Percentiles rank a stretch among this genome's conserved stretches.
Evolutionary conservation across 768 basidiomycete genomes (phyloP).

Genomic region (Amanita jacksonii): DNA sequence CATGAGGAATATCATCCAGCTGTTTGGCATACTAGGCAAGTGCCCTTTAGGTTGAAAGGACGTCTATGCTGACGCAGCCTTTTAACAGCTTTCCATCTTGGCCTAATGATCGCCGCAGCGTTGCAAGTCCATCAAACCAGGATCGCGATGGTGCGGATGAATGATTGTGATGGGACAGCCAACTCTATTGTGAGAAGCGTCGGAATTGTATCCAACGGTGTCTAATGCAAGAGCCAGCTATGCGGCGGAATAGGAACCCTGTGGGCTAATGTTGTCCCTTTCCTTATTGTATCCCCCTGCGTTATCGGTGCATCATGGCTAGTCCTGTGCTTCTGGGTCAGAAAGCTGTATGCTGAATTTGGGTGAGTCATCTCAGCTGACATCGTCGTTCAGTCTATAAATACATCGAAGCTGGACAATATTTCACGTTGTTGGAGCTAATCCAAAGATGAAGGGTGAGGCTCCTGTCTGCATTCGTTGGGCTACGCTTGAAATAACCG

Average conservation of each 20-base stretch:
- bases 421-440: slow-evolving; percentile 83
- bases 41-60: not conserved
- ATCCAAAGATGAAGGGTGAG: slow-evolving; percentile 76
- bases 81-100: slow-evolving; percentile 58
- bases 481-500: no score
- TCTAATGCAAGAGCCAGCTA: slow-evolving; percentile 25
- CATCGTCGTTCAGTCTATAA: not conserved
- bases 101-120: slow-evolving; percentile 62
- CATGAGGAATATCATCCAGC: slow-evolving; percentile 68
- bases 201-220: not conserved
- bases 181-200: slow-evolving; percentile 30
- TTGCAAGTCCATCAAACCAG: slow-evolving; percentile 74
- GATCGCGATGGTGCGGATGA: slow-evolving; percentile 38
- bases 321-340: slow-evolving; percentile 57
- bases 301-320: slow-evolving; percentile 62
- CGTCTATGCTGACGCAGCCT: not conserved
- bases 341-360: slow-evolving; percentile 69
- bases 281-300: slow-evolving; percentile 65
- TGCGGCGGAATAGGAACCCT: slow-evolving; percentile 44
- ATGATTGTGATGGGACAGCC: slow-evolving; percentile 24
- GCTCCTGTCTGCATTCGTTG: no score
- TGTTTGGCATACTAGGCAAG: slow-evolving; percentile 63
- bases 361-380: slow-evolving; percentile 38
- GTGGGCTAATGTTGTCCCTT: slow-evolving; percentile 49
- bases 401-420: slow-evolving; percentile 63